Percentiles rank a stretch among this genome's conserved stretches.
phyloP scores from a whole-genome alignment of 495 filamentous ascomycete genomes.

The Penicillium ochrochloron region DNA sequence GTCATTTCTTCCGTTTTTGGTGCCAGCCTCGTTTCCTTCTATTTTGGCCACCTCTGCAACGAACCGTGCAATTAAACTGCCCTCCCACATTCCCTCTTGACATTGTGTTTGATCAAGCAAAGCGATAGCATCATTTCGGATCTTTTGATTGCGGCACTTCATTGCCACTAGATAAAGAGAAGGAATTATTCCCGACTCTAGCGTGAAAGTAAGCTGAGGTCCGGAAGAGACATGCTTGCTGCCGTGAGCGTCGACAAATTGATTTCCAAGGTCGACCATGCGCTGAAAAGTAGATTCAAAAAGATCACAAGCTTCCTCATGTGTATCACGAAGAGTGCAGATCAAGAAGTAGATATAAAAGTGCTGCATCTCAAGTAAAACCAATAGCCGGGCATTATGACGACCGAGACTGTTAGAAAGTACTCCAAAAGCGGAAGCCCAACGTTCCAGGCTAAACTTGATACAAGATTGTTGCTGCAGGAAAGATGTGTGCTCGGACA shows the following conservation, averaged over 20 bases:
- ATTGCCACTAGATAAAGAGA: background rate
- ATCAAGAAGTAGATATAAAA: conserved; percentile 1
- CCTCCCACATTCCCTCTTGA: background rate
- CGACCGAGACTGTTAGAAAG: background rate
- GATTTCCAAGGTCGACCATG: background rate
- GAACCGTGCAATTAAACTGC: background rate
- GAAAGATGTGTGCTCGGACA: background rate
- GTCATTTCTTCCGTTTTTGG: too few relatives aligned
- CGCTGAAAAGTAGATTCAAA: background rate
- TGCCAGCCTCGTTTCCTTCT: background rate
- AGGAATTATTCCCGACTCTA: background rate
- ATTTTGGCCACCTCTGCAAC: background rate
- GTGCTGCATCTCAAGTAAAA: background rate
- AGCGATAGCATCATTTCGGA: background rate
- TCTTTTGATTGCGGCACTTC: background rate
- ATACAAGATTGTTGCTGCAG: conserved; percentile 1
- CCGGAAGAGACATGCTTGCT: background rate
- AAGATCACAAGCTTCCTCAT: background rate
- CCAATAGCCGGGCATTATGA: background rate
- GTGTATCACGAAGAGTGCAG: background rate
- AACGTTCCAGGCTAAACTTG: background rate
- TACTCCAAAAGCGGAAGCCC: background rate
- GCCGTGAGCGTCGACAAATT: background rate
- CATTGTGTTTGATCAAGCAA: background rate
- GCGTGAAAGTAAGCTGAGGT: background rate